A percentile compares a stretch with the other conserved stretches of the same genome.
phyloP scores from a whole-genome alignment of 2,329 filamentous ascomycete species.

The Tolypocladium ophioglossoides region DNA sequence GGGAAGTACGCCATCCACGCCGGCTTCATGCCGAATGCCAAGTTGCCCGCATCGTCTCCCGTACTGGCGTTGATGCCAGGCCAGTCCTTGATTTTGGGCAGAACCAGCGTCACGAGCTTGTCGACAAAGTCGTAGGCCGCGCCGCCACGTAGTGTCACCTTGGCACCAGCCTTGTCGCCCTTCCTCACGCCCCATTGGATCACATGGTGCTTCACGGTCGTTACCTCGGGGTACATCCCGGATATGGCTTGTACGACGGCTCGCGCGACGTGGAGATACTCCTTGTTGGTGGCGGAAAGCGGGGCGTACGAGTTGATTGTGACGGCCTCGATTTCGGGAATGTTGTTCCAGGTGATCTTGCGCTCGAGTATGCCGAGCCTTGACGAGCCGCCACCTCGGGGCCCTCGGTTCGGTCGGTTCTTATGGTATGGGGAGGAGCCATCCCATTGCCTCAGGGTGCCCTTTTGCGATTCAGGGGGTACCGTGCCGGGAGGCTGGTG shows the following conservation, averaged over 20 bases:
- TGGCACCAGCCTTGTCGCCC: constrained; percentile 64
- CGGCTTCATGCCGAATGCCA: constrained; percentile 68
- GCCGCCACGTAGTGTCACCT: constrained; percentile 66
- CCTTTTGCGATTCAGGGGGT: constrained; percentile 32
- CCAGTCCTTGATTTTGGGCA: constrained; percentile 96
- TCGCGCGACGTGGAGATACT: constrained; percentile 70
- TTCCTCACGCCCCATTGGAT: constrained; percentile 63
- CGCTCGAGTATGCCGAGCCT: constrained; percentile 61
- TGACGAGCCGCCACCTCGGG: constrained; percentile 59
- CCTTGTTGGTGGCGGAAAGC: constrained; percentile 57
- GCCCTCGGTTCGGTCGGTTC: constrained; percentile 75
- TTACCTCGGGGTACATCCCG: constrained; percentile 61
- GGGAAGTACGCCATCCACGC: constrained; percentile 78
- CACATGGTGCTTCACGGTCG: constrained; percentile 59
- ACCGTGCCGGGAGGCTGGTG: constrained; percentile 72
- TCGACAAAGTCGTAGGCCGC: constrained; percentile 84
- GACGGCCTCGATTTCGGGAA: constrained; percentile 72
- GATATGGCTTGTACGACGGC: constrained; percentile 81
- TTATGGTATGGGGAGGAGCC: constrained; percentile 89
- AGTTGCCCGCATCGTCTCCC: constrained; percentile 81
- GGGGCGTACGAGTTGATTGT: constrained; percentile 71
- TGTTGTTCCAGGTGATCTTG: constrained; percentile 69
- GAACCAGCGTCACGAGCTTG: constrained; percentile 79
- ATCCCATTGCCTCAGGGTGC: constrained; percentile 76
- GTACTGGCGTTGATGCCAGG: constrained; percentile 53